Evolutionary conservation across 805 yeast genomes (phyloP), one percentile per base, ranked within the genome.

Genomic region (Ogataea polymorpha): DNA sequence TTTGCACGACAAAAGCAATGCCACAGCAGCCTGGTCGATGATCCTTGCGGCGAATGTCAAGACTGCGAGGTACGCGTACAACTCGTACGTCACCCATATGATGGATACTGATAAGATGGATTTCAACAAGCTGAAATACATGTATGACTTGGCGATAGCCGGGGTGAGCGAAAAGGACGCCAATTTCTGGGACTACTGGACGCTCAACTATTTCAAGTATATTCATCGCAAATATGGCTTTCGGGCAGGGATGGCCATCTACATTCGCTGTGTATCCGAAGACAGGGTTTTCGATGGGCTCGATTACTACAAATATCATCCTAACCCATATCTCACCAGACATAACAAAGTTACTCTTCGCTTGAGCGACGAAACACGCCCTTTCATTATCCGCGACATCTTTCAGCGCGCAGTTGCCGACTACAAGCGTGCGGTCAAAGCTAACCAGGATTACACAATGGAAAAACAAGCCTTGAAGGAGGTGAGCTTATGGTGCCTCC

Each of bases 131-230:
- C 45, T 55, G 16, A 53, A 53, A 4, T 32, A 32, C 28, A 56
- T 65, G 18, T 62, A 42, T 36, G 16, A 45, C n/a, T 12, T 25
- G 32, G 56, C 53, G 6, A 27, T 28, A 3, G 33, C 38, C 16
- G 14, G 13, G n/a, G 42, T 53, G 5, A 14, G 29, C 4, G 9
- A 6, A 4, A 36, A 20, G 5, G 61, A 63, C 34, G 37, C 38
- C 13, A 47, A 52, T 16, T 61, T 58, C 33, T 65, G 66, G 66
- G 54, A 51, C 23, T 49, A 53, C 34, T 65, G 63, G 56, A 39
- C 41, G n/a, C 32, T 53, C 24, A 30, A 53, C 0, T 65, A 64
- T 35, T 54, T 64, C 50, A 64, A 62, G 27, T 62, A 62, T 34
- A 34, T 62, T 29, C 46, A 44, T 16, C 42, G 59, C 28, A 54